Base-by-base conservation (phyloP, 2,329 filamentous ascomycete genomes). In the Plenodomus biglobosus region DNA sequence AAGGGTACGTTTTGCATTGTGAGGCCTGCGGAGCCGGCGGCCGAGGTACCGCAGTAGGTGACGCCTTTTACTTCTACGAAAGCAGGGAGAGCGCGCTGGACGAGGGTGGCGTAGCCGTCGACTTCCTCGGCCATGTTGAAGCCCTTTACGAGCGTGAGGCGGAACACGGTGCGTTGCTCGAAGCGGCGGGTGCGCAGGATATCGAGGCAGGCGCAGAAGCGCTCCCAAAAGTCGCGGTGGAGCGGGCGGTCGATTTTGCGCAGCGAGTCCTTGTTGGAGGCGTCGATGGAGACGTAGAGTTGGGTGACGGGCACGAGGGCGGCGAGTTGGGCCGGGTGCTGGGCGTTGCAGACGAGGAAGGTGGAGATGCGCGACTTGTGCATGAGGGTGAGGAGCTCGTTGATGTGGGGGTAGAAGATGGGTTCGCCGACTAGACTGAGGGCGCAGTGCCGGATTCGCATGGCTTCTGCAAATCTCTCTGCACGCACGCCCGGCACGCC, bases 321-420 rank as follows among this genome's bases (percentile, higher is more conserved):
- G 1, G 86, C 88, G 20, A 97, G 82, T 69, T 97, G 88, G 44
- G 95, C 90, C 0, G 92, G 94, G 67, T 97, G 92, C 72, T 97
- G 94, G 1, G 92, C 92, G 66, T 97, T 97, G 78, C 92, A 97
- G 48, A 99, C 94, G 0, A 97, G 78, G 76, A 97, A 99, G 24
- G 88, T 94, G 2, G 90, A 95, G 59, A 97, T 96, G 60, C 85
- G 86, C 70, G 95, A 88, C 11, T 73, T 76, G 75, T 97, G 92
- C 56, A 99, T 80, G 79, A 97, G 83, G 10, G 76, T 80, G 1
- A 95, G 78, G 65, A 97, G 92, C 66, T 92, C 87, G 73, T 99
- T 96, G 78, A 97, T 97, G 66, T 95, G 86, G 8, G 94, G 94
- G 72, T 97, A 97, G 76, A 97, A 97, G 62, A 96, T 96, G n/a